phyloP scores from a whole-genome alignment of 2,329 filamentous ascomycete genomes.

The Colletotrichum sp. region DNA sequence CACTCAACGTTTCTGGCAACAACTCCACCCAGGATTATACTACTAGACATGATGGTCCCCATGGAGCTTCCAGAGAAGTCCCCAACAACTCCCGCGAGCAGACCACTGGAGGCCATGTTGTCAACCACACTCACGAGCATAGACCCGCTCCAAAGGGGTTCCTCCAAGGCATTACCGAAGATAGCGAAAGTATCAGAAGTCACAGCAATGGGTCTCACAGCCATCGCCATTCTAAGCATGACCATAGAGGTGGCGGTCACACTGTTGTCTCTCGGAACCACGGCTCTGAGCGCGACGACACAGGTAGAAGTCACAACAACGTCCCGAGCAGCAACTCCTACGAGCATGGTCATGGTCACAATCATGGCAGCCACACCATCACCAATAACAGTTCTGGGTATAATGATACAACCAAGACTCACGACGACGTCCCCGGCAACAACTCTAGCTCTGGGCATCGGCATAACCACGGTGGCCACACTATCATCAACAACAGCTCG shows the following conservation, averaged over 20 bases:
- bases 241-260: not conserved
- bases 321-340: not conserved
- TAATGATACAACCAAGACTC: not conserved
- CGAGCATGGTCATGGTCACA: not conserved
- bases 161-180: not conserved
- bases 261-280: rapidly evolving
- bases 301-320: not conserved
- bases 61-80: not conserved
- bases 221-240: not conserved
- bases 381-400: not conserved
- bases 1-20: not conserved
- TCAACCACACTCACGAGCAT: not conserved
- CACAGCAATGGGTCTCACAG: not conserved
- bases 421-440: not conserved
- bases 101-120: not conserved
- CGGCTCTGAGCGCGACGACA: too few species aligned
- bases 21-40: not conserved
- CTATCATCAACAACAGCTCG: not conserved
- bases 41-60: not conserved
- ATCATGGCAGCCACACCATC: not conserved
- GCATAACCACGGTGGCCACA: not conserved
- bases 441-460: not conserved
- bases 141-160: not conserved
- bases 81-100: not conserved
- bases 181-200: not conserved